Evolutionary conservation across 345 rosid species (phyloP).

Genomic region (Camelina hispida): DNA sequence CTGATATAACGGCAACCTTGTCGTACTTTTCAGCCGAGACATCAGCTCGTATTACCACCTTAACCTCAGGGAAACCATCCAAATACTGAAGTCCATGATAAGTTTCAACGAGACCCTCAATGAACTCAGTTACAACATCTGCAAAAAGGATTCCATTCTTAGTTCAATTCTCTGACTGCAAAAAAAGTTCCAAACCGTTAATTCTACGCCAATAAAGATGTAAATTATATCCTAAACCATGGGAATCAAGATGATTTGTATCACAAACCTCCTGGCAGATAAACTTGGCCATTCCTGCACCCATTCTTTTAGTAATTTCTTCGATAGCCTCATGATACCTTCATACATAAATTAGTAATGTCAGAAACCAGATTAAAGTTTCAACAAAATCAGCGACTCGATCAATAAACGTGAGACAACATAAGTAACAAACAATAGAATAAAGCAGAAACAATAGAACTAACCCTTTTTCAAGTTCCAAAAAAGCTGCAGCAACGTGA

Average conservation of each 20-base stretch:
- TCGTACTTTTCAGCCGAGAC: conserved; percentile 65
- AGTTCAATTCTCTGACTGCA: neutral
- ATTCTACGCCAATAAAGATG: no score
- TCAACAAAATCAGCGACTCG: neutral
- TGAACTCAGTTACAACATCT: conserved; percentile 95
- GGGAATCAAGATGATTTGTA: conserved; percentile 9
- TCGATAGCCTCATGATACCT: conserved; percentile 89
- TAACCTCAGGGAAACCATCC: conserved; percentile 98
- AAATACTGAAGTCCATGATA: conserved; percentile 85
- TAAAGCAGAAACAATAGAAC: conserved; percentile 25
- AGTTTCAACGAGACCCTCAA: conserved; percentile 94
- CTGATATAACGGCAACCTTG: conserved; percentile 94
- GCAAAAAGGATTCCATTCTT: conserved; percentile 38
- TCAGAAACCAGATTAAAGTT: conserved; percentile 15
- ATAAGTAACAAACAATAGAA: neutral
- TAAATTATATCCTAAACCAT: conserved; percentile 12
- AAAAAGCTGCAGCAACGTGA: conserved; percentile 78
- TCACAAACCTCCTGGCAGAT: conserved; percentile 85
- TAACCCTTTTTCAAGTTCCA: conserved; percentile 82
- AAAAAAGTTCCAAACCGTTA: neutral
- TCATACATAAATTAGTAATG: neutral
- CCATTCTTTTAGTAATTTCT: conserved; percentile 84
- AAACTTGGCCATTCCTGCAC: conserved; percentile 97
- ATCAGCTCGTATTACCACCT: conserved; percentile 94
- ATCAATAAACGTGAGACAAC: neutral